These are phyloP conservation scores for Candida sanyaensis DNA, from an alignment of 1,139 yeast genomes.

Conservation along the genomic window DNA sequence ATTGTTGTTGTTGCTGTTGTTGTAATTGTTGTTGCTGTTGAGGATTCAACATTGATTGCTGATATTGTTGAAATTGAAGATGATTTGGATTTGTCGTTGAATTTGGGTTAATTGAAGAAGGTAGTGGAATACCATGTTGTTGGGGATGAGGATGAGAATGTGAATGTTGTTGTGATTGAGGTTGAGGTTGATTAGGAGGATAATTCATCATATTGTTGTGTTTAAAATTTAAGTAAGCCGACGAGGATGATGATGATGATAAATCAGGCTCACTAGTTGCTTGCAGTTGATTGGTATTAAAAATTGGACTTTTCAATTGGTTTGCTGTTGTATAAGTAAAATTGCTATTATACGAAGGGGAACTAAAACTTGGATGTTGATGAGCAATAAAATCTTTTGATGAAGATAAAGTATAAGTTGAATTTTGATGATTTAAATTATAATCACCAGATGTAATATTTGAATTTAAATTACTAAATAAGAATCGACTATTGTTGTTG, in stretches of 20 bases:
- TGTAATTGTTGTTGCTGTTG: constrained; percentile 9
- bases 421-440: neutral
- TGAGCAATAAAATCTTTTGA: neutral
- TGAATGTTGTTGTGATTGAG: constrained; percentile 1
- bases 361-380: constrained; percentile 5
- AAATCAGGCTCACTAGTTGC: neutral
- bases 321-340: neutral
- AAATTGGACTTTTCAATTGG: neutral
- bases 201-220: constrained; percentile 6
- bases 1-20: constrained; percentile 12
- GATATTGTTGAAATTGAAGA: constrained; percentile 6
- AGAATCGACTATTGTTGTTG: neutral
- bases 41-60: constrained; percentile 7
- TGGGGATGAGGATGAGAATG: neutral
- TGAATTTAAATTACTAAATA: constrained; percentile 2
- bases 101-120: neutral
- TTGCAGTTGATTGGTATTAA: neutral
- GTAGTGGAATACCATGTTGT: constrained; percentile 2
- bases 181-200: constrained; percentile 5
- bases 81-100: neutral
- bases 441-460: neutral
- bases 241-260: neutral
- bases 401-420: constrained; percentile 3
- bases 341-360: neutral
- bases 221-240: neutral